A percentile compares a stretch with the other conserved stretches of the same genome.
Conservation (phyloP, 495 filamentous ascomycete species). For the Neurospora sp. region DNA sequence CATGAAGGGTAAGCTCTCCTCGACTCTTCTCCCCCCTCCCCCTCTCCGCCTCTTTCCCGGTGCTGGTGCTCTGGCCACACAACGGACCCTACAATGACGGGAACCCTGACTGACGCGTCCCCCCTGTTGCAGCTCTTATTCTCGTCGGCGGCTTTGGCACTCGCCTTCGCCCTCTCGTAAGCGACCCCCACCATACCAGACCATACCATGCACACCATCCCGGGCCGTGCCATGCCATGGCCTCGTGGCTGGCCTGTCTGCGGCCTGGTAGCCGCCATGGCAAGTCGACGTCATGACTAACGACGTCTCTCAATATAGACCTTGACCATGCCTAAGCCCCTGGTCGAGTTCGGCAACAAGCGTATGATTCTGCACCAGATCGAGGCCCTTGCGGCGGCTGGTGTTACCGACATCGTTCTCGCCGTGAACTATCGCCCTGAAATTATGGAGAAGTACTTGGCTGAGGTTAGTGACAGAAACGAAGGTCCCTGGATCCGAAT, state of each 20-base stretch:
- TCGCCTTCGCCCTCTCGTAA: conserved; percentile 91
- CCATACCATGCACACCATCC: conserved; percentile 3
- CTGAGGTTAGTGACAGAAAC: conserved; percentile 30
- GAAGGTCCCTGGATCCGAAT: background rate
- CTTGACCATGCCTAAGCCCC: conserved; percentile 89
- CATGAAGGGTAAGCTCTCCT: conserved; percentile 42
- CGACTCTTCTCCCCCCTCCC: background rate
- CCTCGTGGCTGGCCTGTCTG: background rate
- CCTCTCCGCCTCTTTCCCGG: background rate
- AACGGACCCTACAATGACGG: background rate
- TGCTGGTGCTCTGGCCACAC: background rate
- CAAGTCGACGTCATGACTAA: conserved; percentile 14
- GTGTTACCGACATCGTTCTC: conserved; percentile 95
- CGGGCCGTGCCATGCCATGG: background rate
- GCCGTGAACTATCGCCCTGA: conserved; percentile 98
- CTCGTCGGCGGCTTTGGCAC: conserved; percentile 99
- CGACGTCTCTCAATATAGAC: conserved; percentile 46
- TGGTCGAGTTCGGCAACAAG: conserved; percentile 97
- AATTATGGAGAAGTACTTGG: conserved; percentile 66
- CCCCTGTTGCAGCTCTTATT: conserved; percentile 65
- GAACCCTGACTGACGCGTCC: background rate
- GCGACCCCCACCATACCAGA: conserved; percentile 19
- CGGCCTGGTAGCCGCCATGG: conserved; percentile 4
- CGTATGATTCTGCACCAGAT: conserved; percentile 99
- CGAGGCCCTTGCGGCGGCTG: conserved; percentile 85